Conservation (phyloP, 2,329 filamentous ascomycete species). For the Hypomyces rosellus region DNA sequence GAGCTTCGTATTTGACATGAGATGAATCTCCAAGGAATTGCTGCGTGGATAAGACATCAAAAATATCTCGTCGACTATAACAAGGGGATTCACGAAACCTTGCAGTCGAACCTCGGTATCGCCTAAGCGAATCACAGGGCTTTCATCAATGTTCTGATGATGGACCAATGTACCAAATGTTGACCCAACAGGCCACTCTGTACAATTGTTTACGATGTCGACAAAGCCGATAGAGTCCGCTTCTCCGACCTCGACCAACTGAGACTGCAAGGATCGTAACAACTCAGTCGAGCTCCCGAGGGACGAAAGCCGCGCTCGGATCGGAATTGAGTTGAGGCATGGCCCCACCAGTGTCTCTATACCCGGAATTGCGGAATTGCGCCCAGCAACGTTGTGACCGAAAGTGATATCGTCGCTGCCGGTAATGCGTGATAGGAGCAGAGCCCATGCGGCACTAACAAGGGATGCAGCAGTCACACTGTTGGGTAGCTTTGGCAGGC, state of each 20-base stretch:
- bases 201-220: slow-evolving; percentile 14
- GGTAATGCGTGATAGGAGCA: slow-evolving; percentile 30
- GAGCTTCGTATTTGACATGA: too few relatives aligned
- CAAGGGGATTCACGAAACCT: too few relatives aligned
- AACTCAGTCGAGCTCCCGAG: too few relatives aligned
- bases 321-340: slow-evolving; percentile 35
- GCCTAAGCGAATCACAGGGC: neutral
- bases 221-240: slow-evolving; percentile 13
- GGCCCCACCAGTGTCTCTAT: slow-evolving; percentile 31
- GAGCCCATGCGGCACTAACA: slow-evolving; percentile 35
- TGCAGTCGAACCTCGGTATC: too few relatives aligned
- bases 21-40: too few relatives aligned
- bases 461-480: slow-evolving; percentile 25
- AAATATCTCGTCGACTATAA: too few relatives aligned
- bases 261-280: slow-evolving; percentile 10
- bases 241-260: slow-evolving; percentile 10
- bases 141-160: slow-evolving; percentile 18
- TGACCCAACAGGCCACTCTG: slow-evolving; percentile 11
- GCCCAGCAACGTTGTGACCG: slow-evolving; percentile 33
- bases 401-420: slow-evolving; percentile 33
- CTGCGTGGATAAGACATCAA: too few relatives aligned
- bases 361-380: slow-evolving; percentile 29
- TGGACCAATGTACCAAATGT: slow-evolving; percentile 13
- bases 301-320: too few relatives aligned
- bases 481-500: slow-evolving; percentile 6